A percentile compares a stretch with the other conserved stretches of the same genome.
phyloP scores from a whole-genome alignment of 495 filamentous ascomycete species.

The Penicillium crystallinum region DNA sequence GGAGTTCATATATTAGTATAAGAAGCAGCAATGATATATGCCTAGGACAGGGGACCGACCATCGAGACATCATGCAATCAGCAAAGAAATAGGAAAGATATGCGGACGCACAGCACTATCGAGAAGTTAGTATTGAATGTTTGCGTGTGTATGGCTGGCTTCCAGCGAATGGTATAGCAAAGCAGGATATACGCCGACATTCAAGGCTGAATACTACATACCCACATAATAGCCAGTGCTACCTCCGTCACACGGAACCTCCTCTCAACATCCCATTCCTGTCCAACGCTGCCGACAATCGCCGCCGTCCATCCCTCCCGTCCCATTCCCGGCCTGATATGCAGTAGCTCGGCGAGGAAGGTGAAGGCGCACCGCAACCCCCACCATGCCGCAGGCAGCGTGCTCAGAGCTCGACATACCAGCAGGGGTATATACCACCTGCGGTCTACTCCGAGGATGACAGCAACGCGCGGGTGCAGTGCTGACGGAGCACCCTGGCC shows the following conservation, averaged over 20 bases:
- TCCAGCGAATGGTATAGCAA: not conserved
- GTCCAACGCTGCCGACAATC: conserved; percentile 41
- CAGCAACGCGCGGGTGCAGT: conserved; percentile 60
- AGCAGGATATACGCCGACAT: not conserved
- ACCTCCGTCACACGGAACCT: conserved; percentile 69
- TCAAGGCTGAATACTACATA: conserved; percentile 38
- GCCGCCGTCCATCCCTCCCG: conserved; percentile 42
- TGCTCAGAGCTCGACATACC: conserved; percentile 56
- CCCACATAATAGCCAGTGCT: conserved; percentile 77
- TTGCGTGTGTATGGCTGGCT: not conserved
- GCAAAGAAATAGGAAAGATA: conserved; percentile 88
- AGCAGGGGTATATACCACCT: conserved; percentile 60
- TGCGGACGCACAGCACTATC: conserved; percentile 71
- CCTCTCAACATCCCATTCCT: conserved; percentile 50
- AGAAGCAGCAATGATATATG: not conserved
- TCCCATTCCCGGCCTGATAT: conserved; percentile 44
- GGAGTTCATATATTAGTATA: not conserved
- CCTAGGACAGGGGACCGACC: conserved; percentile 46
- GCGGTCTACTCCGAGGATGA: conserved; percentile 57
- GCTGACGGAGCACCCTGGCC: conserved; percentile 28
- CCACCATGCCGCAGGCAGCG: conserved; percentile 56
- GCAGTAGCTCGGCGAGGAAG: conserved; percentile 52
- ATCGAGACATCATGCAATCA: conserved; percentile 88
- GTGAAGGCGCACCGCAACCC: conserved; percentile 56
- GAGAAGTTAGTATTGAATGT: conserved; percentile 2